A percentile compares a stretch with the other conserved stretches of the same genome.
Evolutionary conservation across 225 moss, liverwort and hornwort genomes (phyloP).

Genomic region (Pseudoscleropodium purum): DNA sequence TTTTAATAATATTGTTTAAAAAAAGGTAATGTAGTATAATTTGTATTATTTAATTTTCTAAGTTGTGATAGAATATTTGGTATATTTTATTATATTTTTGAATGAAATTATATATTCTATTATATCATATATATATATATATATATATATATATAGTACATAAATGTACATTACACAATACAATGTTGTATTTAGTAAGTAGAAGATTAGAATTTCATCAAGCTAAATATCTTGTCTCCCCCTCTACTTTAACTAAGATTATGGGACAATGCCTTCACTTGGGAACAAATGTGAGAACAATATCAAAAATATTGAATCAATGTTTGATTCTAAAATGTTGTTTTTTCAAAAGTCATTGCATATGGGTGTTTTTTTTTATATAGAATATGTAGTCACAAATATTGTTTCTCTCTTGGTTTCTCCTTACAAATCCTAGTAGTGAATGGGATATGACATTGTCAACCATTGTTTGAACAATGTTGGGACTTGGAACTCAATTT

Average conservation of each 20-base stretch:
- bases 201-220: background rate
- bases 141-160: too few relatives aligned
- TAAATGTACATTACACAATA: background rate
- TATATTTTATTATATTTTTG: background rate
- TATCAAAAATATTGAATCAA: background rate
- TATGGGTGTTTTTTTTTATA: too few relatives aligned
- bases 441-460: too few relatives aligned
- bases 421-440: background rate
- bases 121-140: too few relatives aligned
- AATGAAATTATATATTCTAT: too few relatives aligned
- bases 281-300: background rate
- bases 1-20: background rate
- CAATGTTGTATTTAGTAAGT: background rate
- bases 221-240: background rate
- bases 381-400: background rate
- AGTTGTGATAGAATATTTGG: background rate
- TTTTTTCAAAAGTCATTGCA: background rate
- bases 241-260: background rate
- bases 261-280: background rate
- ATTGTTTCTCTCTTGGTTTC: background rate
- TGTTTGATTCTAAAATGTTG: rapidly evolving
- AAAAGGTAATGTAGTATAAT: background rate
- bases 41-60: background rate
- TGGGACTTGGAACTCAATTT: background rate
- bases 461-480: background rate